These are phyloP conservation scores for Oryza coarctata DNA, from an alignment of 176 grass and related monocot species.

Conservation along the genomic window DNA sequence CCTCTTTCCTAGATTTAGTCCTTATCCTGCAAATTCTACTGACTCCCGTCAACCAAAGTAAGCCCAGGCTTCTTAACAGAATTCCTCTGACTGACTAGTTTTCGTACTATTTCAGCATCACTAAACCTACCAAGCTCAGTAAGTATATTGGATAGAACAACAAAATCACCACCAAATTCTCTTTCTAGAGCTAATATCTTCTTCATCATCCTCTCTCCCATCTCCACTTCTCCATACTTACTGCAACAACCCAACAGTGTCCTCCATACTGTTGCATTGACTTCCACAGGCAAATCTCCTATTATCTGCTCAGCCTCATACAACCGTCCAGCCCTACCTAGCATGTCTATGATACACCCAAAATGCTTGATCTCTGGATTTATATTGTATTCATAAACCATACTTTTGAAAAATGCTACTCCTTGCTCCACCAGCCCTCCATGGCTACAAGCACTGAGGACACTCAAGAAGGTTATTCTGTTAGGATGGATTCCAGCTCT, in stretches of 20 bases:
- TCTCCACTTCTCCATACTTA: conserved; percentile 68
- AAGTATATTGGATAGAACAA: conserved; percentile 64
- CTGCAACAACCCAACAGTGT: conserved; percentile 62
- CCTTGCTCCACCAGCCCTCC: conserved; percentile 72
- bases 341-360: conserved; percentile 68
- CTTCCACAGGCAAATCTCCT: conserved; percentile 46
- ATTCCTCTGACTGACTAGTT: conserved; percentile 48
- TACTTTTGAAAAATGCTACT: conserved; percentile 53
- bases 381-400: conserved; percentile 59
- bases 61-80: conserved; percentile 53
- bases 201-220: conserved; percentile 63
- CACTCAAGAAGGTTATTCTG: conserved; percentile 60
- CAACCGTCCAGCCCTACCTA: conserved; percentile 68
- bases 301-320: conserved; percentile 61
- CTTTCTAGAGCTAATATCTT: conserved; percentile 55
- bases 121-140: conserved; percentile 55
- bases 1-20: not conserved
- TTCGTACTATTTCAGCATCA: conserved; percentile 56
- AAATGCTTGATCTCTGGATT: conserved; percentile 68
- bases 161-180: conserved; percentile 58
- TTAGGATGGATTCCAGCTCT: conserved; percentile 43
- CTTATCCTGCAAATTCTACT: not conserved
- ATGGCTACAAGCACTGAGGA: conserved; percentile 64
- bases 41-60: conserved; percentile 44
- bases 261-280: conserved; percentile 66